Evolutionary conservation across 805 yeast species (phyloP), one percentile per base, ranked within the genome.

Genomic region (Wickerhamomyces rabaulensis): DNA sequence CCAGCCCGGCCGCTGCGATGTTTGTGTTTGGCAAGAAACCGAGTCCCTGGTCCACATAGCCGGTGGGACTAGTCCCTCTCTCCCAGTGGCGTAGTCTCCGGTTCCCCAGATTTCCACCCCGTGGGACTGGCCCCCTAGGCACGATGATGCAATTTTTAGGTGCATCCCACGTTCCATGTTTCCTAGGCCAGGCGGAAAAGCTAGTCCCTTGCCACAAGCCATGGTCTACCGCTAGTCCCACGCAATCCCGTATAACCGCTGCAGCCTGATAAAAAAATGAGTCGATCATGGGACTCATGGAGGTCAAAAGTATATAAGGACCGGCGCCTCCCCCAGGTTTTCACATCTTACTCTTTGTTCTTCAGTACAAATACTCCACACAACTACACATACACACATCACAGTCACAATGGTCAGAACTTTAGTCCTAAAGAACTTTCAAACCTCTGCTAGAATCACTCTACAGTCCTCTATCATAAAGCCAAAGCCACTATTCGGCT

Each of bases 361-460:
- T 12, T 19, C 17, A 7, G 23, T 23, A 17, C 19, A 10, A 38
- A 22, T 21, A 39, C 40, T 25, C 22, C 5, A 33, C n/a, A 19
- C 23, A 36, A 36, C 10, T 16, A 33, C n/a, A 41, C 21, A 29
- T 20, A 26, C 22, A 38, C 9, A 37, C 9, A 15, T 22, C 22
- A 40, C 45, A 27, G 19, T 33, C 16, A 44, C 41, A 45, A 51
- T 51, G 54, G 42, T 46, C 40, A 49, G 48, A 43, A 45, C 54
- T 27, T 47, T 57, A 47, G 42, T 48, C 36, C 52, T 57, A 31
- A 58, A 58, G 50, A 52, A 54, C 54, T 50, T 55, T 47, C 57
- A 53, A 47, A 58, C 62, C 21, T 52, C 61, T 21, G 60, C 61
- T 41, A 57, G 60, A 51, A 50, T 55, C 51, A 40, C 45, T 38